Base-by-base conservation (phyloP, 345 rosid species). In the Psidium friedrichsthalianum region DNA sequence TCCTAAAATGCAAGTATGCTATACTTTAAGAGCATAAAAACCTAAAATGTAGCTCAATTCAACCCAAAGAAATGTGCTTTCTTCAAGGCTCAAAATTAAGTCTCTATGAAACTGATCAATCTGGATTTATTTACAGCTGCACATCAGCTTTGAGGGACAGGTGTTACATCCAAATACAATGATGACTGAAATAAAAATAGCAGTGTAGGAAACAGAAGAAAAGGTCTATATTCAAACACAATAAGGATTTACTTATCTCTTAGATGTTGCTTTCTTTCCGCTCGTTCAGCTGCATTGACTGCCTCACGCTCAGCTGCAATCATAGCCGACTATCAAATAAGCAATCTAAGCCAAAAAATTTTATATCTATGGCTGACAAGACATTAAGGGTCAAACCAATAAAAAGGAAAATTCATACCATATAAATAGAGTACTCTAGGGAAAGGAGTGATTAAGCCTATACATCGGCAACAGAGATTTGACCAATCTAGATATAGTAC, bases 241-340 rank as follows among this genome's bases (percentile, higher is more conserved):
- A 21, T 32, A 69, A 10, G 80, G 57, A 90, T 96, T 90, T 83
- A 94, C 99, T 88, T 96, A 85, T 95, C 98, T 89, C 99, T 93
- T 90, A 92, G 88, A 84, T 90, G 96, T 74, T 84, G 92, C 89
- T 96, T 97, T 91, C 98, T 94, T 92, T 96, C 96, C 25, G 95
- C 99, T 87, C 98, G 90, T 89, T 97, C 99, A 3, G 96, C 98
- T 84, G 99, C 95, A 92, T 87, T 92, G 83, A 93, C 98, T 10
- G 96, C 94, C 88, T 97, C 98, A 90, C 96, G 91, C 92, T 96
- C 99, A 83, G 98, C 99, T 97, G 93, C 40, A 69, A 44, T 85
- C 44, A 85, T 18, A 36, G 42, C 78, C 78, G 40, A 84, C 84
- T 57, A 5, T 64, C 42, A 44, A 24, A 78, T 51, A 49, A 53